phyloP scores from a whole-genome alignment of 2,329 filamentous ascomycete genomes.

The Penicillium sp. region DNA sequence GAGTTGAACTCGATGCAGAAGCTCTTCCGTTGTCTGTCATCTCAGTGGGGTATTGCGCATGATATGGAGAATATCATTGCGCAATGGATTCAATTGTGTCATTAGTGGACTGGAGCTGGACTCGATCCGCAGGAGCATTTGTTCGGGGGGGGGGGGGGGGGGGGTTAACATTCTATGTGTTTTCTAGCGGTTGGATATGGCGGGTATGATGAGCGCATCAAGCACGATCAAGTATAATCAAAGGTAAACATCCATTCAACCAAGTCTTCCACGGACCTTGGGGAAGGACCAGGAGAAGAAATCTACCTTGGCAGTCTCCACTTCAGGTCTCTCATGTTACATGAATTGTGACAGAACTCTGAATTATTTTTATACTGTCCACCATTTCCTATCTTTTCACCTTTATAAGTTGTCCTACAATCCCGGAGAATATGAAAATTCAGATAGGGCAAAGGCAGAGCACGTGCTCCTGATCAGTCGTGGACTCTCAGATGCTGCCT shows the following conservation, averaged over 20 bases:
- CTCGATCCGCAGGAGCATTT: not conserved
- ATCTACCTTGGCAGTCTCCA: too few species aligned
- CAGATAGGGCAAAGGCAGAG: not conserved
- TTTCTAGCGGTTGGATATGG: not conserved
- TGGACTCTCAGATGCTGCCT: not conserved
- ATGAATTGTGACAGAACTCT: too few species aligned
- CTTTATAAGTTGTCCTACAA: too few species aligned
- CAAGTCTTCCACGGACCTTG: too few species aligned
- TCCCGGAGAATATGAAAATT: not conserved
- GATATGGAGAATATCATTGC: conserved; percentile 52
- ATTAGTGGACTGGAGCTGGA: conserved; percentile 29
- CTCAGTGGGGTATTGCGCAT: conserved; percentile 52
- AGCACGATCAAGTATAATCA: not conserved
- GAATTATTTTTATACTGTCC: too few species aligned
- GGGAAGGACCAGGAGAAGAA: too few species aligned
- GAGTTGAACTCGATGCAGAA: conserved; percentile 54
- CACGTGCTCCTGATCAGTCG: not conserved
- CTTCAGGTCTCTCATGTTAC: too few species aligned
- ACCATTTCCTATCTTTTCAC: too few species aligned
- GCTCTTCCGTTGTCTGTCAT: conserved; percentile 49
- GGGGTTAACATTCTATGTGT: not conserved
- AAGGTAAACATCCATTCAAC: too few species aligned
- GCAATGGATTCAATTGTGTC: conserved; percentile 50
- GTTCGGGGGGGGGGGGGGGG: too few species aligned
- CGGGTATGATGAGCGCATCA: not conserved